Conservation (phyloP, 495 filamentous ascomycete species). For the Glutinoglossum americanum region DNA sequence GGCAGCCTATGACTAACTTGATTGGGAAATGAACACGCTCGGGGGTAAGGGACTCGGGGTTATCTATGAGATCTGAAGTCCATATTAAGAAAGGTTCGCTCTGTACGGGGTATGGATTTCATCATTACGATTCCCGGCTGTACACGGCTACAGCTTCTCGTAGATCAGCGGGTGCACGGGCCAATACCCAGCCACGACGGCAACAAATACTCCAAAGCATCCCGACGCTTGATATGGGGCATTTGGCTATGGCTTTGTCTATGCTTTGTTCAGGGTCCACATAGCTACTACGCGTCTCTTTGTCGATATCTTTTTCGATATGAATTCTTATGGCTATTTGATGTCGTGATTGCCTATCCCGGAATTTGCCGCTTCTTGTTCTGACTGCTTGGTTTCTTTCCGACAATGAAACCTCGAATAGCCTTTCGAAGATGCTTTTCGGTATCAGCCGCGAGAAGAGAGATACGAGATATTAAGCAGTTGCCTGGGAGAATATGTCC, state of each 20-base stretch:
- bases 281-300: no score
- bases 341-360: background rate
- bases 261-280: background rate
- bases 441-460: constrained; percentile 14
- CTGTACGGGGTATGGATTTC: no score
- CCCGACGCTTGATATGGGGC: background rate
- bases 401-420: constrained; percentile 1
- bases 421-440: constrained; percentile 19
- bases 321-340: background rate
- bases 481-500: constrained; percentile 24
- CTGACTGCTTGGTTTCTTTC: background rate
- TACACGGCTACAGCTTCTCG: background rate
- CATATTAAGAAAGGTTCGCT: background rate
- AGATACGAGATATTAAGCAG: constrained; percentile 23
- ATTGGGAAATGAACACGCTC: no score
- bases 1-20: background rate
- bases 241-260: background rate
- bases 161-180: background rate
- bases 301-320: no score
- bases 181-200: background rate
- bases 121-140: background rate
- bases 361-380: background rate
- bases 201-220: background rate
- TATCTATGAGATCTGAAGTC: background rate
- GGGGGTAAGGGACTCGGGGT: background rate